These are phyloP conservation scores for Fusarium concolor DNA, from an alignment of 2,329 filamentous ascomycete genomes.

Conservation along the genomic window DNA sequence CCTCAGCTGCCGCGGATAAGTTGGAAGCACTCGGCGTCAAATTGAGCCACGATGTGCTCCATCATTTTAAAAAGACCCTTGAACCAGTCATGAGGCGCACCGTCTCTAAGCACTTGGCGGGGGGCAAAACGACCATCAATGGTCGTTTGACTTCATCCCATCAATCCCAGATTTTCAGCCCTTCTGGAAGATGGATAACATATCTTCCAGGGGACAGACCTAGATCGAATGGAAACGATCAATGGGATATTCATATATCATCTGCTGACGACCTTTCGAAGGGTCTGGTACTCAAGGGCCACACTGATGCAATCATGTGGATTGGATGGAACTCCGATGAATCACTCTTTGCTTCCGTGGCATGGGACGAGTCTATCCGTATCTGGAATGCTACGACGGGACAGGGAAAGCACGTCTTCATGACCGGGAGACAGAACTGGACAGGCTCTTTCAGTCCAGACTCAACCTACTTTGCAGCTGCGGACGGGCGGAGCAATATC, in stretches of 20 bases:
- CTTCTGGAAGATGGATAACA: constrained; percentile 8
- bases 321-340: constrained; percentile 29
- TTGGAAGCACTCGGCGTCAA: background rate
- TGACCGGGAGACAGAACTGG: constrained; percentile 20
- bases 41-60: background rate
- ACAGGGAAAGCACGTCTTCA: constrained; percentile 3
- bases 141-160: background rate
- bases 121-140: constrained; percentile 3
- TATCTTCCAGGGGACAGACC: constrained; percentile 7
- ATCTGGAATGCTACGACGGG: constrained; percentile 20
- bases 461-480: constrained; percentile 2
- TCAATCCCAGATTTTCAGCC: constrained; percentile 10
- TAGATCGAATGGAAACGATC: background rate
- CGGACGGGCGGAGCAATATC: constrained; percentile 14
- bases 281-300: background rate
- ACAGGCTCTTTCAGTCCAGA: constrained; percentile 19
- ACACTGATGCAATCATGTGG: constrained; percentile 24
- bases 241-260: constrained; percentile 15
- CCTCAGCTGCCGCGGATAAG: background rate
- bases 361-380: constrained; percentile 21
- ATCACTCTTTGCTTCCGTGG: constrained; percentile 18
- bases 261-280: background rate
- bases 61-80: background rate
- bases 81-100: background rate
- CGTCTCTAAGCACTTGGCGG: background rate